phyloP scores from a whole-genome alignment of 352 stramenopile genomes.

The Globisporangium heterothallicum region DNA sequence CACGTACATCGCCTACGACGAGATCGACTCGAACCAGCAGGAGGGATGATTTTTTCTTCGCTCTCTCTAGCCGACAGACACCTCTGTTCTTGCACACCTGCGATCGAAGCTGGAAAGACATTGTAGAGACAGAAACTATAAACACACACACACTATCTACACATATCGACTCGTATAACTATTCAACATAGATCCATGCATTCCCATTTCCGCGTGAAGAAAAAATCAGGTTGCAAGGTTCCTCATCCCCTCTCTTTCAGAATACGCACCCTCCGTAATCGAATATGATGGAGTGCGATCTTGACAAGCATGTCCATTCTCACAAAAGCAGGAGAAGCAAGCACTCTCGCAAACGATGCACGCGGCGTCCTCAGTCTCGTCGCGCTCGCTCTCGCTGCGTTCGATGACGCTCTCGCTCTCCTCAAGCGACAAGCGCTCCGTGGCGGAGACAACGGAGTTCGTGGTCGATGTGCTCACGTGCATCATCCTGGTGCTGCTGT shows the following conservation, averaged over 20 bases:
- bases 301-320: not conserved
- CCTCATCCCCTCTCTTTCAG: not conserved
- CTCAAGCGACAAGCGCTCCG: not conserved
- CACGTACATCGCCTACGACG: slow-evolving; percentile 69
- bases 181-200: not conserved
- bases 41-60: too few species aligned
- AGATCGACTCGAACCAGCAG: slow-evolving; percentile 15
- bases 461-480: slow-evolving; percentile 41
- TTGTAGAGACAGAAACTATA: not conserved
- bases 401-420: slow-evolving; percentile 6
- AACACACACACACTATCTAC: not conserved
- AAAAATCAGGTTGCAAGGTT: not conserved
- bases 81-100: not conserved
- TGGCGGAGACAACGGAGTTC: slow-evolving; percentile 15
- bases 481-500: slow-evolving; percentile 35
- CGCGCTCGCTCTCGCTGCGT: not conserved
- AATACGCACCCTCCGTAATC: not conserved
- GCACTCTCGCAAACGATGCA: slow-evolving; percentile 5
- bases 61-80: too few species aligned
- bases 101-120: slow-evolving; percentile 7
- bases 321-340: not conserved
- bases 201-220: not conserved
- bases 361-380: not conserved
- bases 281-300: not conserved
- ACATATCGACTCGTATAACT: too few species aligned